A percentile compares a stretch with the other conserved stretches of the same genome.
phyloP scores from a whole-genome alignment of 2,329 filamentous ascomycete species.

The Colletotrichum somersetense region DNA sequence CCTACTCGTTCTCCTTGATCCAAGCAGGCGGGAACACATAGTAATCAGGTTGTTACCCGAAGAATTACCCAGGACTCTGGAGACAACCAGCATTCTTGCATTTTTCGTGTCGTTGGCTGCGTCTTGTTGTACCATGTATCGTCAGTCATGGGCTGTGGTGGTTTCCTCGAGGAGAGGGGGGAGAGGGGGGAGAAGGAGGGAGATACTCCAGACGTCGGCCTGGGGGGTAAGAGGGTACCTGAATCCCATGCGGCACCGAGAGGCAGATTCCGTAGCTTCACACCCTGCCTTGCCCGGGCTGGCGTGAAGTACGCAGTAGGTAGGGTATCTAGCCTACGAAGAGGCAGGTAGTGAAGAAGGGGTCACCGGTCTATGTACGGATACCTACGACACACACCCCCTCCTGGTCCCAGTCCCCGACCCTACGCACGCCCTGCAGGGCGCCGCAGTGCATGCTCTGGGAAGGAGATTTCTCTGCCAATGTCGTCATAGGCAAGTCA shows the following conservation, averaged over 20 bases:
- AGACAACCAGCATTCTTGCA: too few species aligned
- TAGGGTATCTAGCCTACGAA: neutral
- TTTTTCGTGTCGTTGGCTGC: neutral
- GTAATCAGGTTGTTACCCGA: neutral
- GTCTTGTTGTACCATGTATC: neutral
- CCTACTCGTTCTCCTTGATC: neutral
- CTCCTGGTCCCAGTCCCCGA: constrained; percentile 3
- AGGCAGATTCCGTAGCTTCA: neutral
- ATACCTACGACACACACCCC: neutral
- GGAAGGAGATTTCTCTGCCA: constrained; percentile 28
- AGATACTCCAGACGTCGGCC: neutral
- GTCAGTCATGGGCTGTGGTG: neutral
- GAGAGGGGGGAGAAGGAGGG: neutral
- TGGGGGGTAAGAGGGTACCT: constrained; percentile 16
- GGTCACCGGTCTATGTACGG: neutral
- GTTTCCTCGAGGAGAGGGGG: neutral
- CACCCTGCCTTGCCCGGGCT: neutral
- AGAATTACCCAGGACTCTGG: neutral
- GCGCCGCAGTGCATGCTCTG: constrained; percentile 21
- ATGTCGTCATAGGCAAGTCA: constrained; percentile 39
- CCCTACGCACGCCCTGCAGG: constrained; percentile 37
- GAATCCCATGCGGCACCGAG: neutral
- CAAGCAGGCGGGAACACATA: neutral
- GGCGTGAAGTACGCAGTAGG: neutral
- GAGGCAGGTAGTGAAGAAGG: neutral